A percentile compares a stretch with the other conserved stretches of the same genome.
Conservation (phyloP, 1,139 yeast genomes). For the Magnusiomyces paraingens region DNA sequence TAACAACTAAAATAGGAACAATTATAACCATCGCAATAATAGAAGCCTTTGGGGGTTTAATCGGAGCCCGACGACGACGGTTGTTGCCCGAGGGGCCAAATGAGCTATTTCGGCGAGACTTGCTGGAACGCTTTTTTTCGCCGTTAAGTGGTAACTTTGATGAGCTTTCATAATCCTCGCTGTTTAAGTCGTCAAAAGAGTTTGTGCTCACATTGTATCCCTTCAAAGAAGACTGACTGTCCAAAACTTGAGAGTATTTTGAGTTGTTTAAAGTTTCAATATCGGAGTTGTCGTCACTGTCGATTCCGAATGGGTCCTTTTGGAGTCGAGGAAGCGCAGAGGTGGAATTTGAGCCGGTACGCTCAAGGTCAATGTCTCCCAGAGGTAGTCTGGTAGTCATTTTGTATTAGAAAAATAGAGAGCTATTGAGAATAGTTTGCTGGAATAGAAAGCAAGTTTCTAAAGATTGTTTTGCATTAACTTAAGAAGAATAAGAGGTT, state of each 20-base stretch:
- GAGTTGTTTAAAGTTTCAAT: constrained; percentile 1
- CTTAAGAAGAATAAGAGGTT: not conserved
- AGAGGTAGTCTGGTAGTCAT: not conserved
- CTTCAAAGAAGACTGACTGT: not conserved
- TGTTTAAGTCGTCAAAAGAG: not conserved
- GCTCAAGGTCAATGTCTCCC: constrained; percentile 1
- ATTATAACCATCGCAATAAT: constrained; percentile 21
- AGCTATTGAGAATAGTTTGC: not conserved
- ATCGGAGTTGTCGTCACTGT: constrained; percentile 1
- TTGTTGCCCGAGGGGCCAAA: too few relatives aligned
- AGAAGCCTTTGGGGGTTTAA: not conserved
- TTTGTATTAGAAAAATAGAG: not conserved
- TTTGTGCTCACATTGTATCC: not conserved
- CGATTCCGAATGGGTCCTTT: constrained; percentile 1
- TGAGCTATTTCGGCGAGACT: not conserved
- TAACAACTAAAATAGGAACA: constrained; percentile 25
- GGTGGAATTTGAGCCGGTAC: not conserved
- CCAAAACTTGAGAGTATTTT: constrained; percentile 1
- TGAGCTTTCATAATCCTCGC: not conserved
- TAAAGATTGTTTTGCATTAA: too few relatives aligned
- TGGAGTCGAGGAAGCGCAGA: not conserved
- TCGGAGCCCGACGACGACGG: not conserved
- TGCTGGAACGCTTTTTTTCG: not conserved
- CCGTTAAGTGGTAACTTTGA: not conserved
- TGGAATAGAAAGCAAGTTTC: too few relatives aligned